These are phyloP conservation scores for Sarocladiaceae sp. DNA, from an alignment of 2,329 filamentous ascomycete genomes.

Conservation along the genomic window DNA sequence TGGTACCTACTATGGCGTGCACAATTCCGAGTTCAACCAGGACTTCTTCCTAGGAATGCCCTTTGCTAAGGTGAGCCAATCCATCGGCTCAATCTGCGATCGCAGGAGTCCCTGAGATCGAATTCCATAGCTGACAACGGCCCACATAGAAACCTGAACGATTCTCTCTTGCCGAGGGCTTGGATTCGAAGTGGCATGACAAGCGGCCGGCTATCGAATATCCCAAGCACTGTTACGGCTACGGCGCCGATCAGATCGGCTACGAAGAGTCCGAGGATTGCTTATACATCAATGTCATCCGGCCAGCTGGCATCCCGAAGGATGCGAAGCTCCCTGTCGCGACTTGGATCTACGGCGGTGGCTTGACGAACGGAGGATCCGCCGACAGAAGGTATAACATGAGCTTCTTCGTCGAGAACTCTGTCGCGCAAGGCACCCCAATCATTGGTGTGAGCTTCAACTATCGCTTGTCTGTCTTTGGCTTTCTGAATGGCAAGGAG, in stretches of 20 bases:
- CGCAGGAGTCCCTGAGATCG: no score
- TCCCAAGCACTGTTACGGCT: slow-evolving; percentile 41
- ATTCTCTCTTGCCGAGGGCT: slow-evolving; percentile 22
- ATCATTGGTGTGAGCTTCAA: slow-evolving; percentile 40
- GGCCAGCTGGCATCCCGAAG: slow-evolving; percentile 27
- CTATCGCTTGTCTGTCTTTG: slow-evolving; percentile 35
- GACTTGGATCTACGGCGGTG: slow-evolving; percentile 36
- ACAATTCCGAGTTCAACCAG: slow-evolving; percentile 33
- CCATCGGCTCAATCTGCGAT: no score
- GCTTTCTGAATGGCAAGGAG: slow-evolving; percentile 38
- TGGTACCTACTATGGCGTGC: slow-evolving; percentile 30
- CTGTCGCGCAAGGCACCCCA: slow-evolving; percentile 27
- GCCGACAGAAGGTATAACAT: slow-evolving; percentile 13
- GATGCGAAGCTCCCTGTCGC: slow-evolving; percentile 31
- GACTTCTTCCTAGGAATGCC: slow-evolving; percentile 47
- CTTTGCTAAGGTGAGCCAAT: slow-evolving; percentile 35
- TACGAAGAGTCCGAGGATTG: slow-evolving; percentile 24
- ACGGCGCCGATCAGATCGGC: slow-evolving; percentile 27
- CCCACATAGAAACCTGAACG: slow-evolving; percentile 6
- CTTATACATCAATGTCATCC: slow-evolving; percentile 36
- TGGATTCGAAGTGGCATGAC: slow-evolving; percentile 39
- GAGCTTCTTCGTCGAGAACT: slow-evolving; percentile 31
- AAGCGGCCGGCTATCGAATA: slow-evolving; percentile 39
- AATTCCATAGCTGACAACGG: neutral
- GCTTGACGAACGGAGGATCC: slow-evolving; percentile 27